Evolutionary conservation across 805 yeast species (phyloP).

Genomic region (Yarrowia porcina): DNA sequence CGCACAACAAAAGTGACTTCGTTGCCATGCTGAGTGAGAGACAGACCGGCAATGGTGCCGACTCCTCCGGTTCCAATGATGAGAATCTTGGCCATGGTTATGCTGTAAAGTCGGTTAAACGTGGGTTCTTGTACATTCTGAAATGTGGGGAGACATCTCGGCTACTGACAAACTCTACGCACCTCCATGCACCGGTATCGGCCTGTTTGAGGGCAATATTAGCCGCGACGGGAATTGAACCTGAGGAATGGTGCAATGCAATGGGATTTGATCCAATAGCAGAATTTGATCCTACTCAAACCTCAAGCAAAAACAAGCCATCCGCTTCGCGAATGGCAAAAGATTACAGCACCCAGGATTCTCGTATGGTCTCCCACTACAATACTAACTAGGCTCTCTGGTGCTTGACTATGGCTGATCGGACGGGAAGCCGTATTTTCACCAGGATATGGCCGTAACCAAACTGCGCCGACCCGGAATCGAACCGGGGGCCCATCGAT

Average conservation of each 20-base stretch:
- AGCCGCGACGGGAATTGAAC: not conserved
- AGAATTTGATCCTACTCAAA: too few relatives aligned
- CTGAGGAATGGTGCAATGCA: too few relatives aligned
- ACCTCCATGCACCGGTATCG: slow-evolving; percentile 20
- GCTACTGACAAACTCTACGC: slow-evolving; percentile 22
- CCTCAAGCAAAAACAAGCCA: too few relatives aligned
- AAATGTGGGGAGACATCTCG: slow-evolving; percentile 17
- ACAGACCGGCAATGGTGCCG: slow-evolving; percentile 71
- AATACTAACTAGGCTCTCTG: slow-evolving; percentile 24
- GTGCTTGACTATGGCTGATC: slow-evolving; percentile 25
- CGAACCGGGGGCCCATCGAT: slow-evolving; percentile 25
- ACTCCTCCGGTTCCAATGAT: slow-evolving; percentile 85
- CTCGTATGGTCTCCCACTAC: slow-evolving; percentile 24
- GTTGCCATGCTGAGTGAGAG: slow-evolving; percentile 49
- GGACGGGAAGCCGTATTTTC: slow-evolving; percentile 23
- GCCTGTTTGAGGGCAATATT: slow-evolving; percentile 4
- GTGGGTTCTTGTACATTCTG: not conserved
- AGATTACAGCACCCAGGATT: slow-evolving; percentile 24
- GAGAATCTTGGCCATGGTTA: slow-evolving; percentile 43
- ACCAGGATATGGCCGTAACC: slow-evolving; percentile 24
- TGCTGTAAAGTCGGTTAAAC: not conserved
- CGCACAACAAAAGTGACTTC: slow-evolving; percentile 62
- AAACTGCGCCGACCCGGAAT: slow-evolving; percentile 23
- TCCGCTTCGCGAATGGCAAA: not conserved
- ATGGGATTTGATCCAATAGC: too few relatives aligned